Evolutionary conservation across 2,329 filamentous ascomycete species (phyloP).

Genomic region (Fusarium penzigii): DNA sequence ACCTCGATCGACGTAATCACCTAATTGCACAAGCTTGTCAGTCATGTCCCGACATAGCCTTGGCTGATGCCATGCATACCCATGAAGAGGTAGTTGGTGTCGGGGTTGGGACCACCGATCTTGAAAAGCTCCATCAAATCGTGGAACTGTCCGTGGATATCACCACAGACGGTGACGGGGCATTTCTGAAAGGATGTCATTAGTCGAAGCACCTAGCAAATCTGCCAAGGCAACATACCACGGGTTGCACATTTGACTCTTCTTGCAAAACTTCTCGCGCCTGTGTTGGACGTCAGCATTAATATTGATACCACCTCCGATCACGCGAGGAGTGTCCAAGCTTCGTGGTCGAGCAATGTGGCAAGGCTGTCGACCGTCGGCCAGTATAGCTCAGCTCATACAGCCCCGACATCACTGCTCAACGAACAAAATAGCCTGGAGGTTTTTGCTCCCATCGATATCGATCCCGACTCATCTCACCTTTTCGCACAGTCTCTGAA

Average conservation of each 20-base stretch:
- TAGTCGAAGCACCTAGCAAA: conserved; percentile 27
- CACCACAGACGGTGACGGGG: conserved; percentile 96
- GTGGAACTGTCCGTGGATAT: conserved; percentile 99
- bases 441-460: no score
- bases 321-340: conserved; percentile 33
- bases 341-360: conserved; percentile 11
- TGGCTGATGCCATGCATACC: conserved; percentile 55
- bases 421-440: no score
- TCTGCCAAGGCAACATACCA: conserved; percentile 62
- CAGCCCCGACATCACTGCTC: neutral
- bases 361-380: conserved; percentile 5
- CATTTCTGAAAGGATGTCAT: conserved; percentile 71
- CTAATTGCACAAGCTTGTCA: conserved; percentile 44
- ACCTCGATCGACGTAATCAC: conserved; percentile 97
- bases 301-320: conserved; percentile 8
- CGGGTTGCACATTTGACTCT: conserved; percentile 98
- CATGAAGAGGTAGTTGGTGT: conserved; percentile 99
- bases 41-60: neutral
- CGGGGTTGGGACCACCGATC: conserved; percentile 95
- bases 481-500: conserved; percentile 97
- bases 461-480: conserved; percentile 52
- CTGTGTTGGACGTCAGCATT: conserved; percentile 50
- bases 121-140: conserved; percentile 99
- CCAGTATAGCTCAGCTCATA: neutral
- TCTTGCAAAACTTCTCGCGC: conserved; percentile 95